Base-by-base conservation (phyloP, 2,329 filamentous ascomycete genomes). In the Pyrenochaeta sp. region DNA sequence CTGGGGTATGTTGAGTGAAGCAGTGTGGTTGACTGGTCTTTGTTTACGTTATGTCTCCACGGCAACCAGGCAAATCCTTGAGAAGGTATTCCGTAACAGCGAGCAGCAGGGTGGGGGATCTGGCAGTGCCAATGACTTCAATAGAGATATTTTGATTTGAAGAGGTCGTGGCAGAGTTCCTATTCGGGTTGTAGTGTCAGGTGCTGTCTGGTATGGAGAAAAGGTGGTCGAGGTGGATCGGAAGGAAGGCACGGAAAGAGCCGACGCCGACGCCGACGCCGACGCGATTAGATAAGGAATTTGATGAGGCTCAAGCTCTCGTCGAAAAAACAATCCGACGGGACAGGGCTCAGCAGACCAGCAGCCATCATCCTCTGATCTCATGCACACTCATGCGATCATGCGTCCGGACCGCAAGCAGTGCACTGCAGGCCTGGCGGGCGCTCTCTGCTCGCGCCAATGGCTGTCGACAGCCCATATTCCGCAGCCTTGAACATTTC, bases 301-400 rank as follows among this genome's bases (percentile, higher is more conserved):
- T 4, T 22, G 19, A 30, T 14, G 28, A 11, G 11, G 15, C 36
- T 27, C 27, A 41, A 24, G 30, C 13, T 35, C 11, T 28, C 35
- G 19, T 34, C 23, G 22, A 51, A 34, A 47, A 50, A 46, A 47
- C n/a, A n/a, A n/a, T n/a, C n/a, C n/a, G 43, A 29, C 38, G 27
- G 15, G 20, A 47, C 24, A 20, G 13, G 30, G n/a, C 27, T 29
- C 43, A 22, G 18, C 10, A 13, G 32, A 31, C 14, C 28, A 40
- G 35, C 48, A 55, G 51, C 38, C 44, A 51, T 42, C 44, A 24
- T 51, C 43, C 43, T 18, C 35, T 47, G 53, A 53, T 51, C 58
- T 41, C 61, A 69, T 68, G 66, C 63, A 52, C 62, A 66, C 72
- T 67, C 70, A 79, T 79, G 76, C 75, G 71, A 77, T 67, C 65